Percentiles rank a stretch among this genome's conserved stretches.
These are phyloP conservation scores for Phytophthora lateralis DNA, from an alignment of 352 stramenopile genomes.

Conservation along the genomic window DNA sequence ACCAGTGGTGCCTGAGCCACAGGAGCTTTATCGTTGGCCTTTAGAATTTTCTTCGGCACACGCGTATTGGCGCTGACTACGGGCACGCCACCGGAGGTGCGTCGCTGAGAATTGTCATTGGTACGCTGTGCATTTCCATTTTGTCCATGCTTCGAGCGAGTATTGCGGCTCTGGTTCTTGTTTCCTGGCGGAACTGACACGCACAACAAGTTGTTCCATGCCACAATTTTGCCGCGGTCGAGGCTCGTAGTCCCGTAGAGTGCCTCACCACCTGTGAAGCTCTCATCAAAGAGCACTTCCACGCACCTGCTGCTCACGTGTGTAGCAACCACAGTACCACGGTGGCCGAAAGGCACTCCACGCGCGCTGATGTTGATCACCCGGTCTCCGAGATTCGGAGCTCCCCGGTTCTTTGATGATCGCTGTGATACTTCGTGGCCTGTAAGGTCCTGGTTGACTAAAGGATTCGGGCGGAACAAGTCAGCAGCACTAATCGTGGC, in stretches of 20 bases:
- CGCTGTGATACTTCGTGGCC: slow-evolving; percentile 63
- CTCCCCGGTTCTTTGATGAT: slow-evolving; percentile 63
- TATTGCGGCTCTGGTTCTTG: slow-evolving; percentile 29
- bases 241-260: slow-evolving; percentile 95
- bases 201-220: slow-evolving; percentile 90
- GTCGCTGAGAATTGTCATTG: slow-evolving; percentile 19
- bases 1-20: slow-evolving; percentile 19
- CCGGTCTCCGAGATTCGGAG: slow-evolving; percentile 95
- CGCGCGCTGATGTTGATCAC: slow-evolving; percentile 97
- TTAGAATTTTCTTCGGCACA: slow-evolving; percentile 31
- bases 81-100: slow-evolving; percentile 11
- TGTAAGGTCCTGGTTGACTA: slow-evolving; percentile 84
- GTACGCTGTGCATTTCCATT: slow-evolving; percentile 18
- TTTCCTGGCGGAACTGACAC: slow-evolving; percentile 57
- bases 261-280: slow-evolving; percentile 96
- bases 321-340: slow-evolving; percentile 97
- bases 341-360: slow-evolving; percentile 96
- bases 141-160: slow-evolving; percentile 16
- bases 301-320: slow-evolving; percentile 97
- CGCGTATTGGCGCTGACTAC: slow-evolving; percentile 33
- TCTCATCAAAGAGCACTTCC: slow-evolving; percentile 97
- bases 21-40: slow-evolving; percentile 23
- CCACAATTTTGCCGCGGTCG: slow-evolving; percentile 95
- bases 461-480: slow-evolving; percentile 75
- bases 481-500: slow-evolving; percentile 50